Evolutionary conservation across 2,329 filamentous ascomycete genomes (phyloP).

Genomic region (Fusarium setosum): DNA sequence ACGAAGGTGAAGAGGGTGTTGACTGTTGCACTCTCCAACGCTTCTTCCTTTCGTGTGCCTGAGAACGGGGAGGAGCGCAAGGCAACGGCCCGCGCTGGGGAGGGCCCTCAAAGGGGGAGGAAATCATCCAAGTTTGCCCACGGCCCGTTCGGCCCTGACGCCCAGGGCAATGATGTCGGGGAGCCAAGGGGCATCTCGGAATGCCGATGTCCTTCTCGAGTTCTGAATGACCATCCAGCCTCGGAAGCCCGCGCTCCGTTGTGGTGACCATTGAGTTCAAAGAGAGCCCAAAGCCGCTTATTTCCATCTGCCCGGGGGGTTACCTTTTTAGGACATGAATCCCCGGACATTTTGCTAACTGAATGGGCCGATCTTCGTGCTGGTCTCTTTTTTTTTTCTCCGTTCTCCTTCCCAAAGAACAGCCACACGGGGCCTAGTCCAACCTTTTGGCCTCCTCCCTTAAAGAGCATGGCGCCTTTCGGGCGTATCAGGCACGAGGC

Average conservation of each 20-base stretch:
- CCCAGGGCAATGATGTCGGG: background rate
- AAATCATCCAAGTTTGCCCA: background rate
- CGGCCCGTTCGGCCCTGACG: background rate
- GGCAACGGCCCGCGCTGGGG: slow-evolving; percentile 11
- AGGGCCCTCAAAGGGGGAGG: background rate
- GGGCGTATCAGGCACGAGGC: background rate
- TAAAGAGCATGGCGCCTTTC: slow-evolving; percentile 8
- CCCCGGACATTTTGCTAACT: background rate
- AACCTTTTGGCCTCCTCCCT: slow-evolving; percentile 6
- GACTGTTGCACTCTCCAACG: background rate
- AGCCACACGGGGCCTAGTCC: background rate
- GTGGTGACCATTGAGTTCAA: background rate
- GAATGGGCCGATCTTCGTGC: background rate
- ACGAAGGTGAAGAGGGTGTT: no score
- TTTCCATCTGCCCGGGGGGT: background rate
- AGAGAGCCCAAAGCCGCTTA: background rate
- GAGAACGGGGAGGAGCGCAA: slow-evolving; percentile 9
- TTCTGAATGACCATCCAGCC: background rate
- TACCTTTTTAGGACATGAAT: background rate
- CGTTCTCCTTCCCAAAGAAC: background rate
- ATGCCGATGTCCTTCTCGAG: background rate
- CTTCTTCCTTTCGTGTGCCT: background rate
- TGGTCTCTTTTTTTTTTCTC: slow-evolving; percentile 1
- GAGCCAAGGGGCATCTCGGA: slow-evolving; percentile 2
- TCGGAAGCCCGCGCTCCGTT: background rate